Conservation (phyloP, 2,329 filamentous ascomycete genomes). For the Graphilbum sp. region DNA sequence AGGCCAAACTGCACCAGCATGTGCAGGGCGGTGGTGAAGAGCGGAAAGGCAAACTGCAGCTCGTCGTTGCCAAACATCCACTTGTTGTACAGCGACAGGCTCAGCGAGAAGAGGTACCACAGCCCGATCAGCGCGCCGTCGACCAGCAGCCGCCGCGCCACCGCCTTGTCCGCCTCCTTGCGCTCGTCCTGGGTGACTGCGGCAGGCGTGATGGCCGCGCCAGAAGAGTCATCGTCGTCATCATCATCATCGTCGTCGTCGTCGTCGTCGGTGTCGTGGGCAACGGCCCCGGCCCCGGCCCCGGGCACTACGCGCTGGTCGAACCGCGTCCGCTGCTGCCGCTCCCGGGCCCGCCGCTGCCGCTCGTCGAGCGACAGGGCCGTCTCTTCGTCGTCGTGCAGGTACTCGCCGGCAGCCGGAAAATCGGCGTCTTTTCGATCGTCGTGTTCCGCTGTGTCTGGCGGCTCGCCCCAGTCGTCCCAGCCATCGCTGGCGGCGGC, state of each 20-base stretch:
- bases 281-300: too few relatives aligned
- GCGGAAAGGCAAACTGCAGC: slow-evolving; percentile 81
- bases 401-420: slow-evolving; percentile 28
- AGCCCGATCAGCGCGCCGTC: slow-evolving; percentile 70
- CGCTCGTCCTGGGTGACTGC: too few relatives aligned
- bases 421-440: slow-evolving; percentile 40
- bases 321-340: slow-evolving; percentile 48
- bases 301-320: slow-evolving; percentile 52
- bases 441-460: slow-evolving; percentile 72
- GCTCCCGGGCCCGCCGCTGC: slow-evolving; percentile 48
- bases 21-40: slow-evolving; percentile 89
- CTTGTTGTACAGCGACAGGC: slow-evolving; percentile 96
- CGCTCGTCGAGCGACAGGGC: slow-evolving; percentile 63
- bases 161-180: slow-evolving; percentile 56
- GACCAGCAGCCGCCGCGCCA: slow-evolving; percentile 51
- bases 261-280: neutral
- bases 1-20: slow-evolving; percentile 90
- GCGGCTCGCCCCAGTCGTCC: slow-evolving; percentile 16
- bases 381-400: slow-evolving; percentile 78
- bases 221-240: neutral
- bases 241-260: neutral
- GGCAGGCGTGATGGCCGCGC: slow-evolving; percentile 33
- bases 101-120: slow-evolving; percentile 86
- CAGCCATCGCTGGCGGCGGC: neutral
- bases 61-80: slow-evolving; percentile 92